phyloP scores from a whole-genome alignment of 257 asterid genomes.

The Penstemon barbatus region DNA sequence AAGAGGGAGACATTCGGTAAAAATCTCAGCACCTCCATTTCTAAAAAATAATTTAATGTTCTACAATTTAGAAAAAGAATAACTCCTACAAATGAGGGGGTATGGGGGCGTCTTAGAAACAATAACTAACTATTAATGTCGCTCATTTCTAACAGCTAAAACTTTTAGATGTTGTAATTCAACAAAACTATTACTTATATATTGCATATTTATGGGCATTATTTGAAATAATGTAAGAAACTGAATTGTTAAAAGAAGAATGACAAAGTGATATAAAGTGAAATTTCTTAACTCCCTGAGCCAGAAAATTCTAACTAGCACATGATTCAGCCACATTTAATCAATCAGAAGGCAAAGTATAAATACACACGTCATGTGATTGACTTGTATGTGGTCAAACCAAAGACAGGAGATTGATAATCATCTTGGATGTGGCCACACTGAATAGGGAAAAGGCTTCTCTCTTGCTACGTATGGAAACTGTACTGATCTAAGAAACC shows the following conservation, averaged over 20 bases:
- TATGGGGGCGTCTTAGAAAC: too few relatives aligned
- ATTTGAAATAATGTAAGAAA: background rate
- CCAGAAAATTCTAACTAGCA: background rate
- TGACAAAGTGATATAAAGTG: background rate
- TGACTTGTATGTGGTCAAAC: background rate
- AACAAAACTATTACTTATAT: too few relatives aligned
- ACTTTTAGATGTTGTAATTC: too few relatives aligned
- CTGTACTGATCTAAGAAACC: constrained; percentile 16
- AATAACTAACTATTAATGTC: too few relatives aligned
- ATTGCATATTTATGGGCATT: background rate
- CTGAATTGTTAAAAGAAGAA: background rate
- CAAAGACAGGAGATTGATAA: background rate
- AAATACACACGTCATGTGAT: background rate
- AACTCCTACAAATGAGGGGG: too few relatives aligned
- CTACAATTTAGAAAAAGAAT: too few relatives aligned
- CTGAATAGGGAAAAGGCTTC: background rate
- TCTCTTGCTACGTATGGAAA: background rate
- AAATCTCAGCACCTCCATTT: too few relatives aligned
- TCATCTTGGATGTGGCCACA: background rate
- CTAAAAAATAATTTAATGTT: too few relatives aligned
- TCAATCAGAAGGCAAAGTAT: background rate
- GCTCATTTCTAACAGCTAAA: too few relatives aligned
- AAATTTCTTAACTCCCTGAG: background rate
- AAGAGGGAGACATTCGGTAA: too few relatives aligned
- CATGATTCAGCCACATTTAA: background rate